Base-by-base conservation (phyloP, 2,329 filamentous ascomycete species). In the Scolecobasidium constrictum region DNA sequence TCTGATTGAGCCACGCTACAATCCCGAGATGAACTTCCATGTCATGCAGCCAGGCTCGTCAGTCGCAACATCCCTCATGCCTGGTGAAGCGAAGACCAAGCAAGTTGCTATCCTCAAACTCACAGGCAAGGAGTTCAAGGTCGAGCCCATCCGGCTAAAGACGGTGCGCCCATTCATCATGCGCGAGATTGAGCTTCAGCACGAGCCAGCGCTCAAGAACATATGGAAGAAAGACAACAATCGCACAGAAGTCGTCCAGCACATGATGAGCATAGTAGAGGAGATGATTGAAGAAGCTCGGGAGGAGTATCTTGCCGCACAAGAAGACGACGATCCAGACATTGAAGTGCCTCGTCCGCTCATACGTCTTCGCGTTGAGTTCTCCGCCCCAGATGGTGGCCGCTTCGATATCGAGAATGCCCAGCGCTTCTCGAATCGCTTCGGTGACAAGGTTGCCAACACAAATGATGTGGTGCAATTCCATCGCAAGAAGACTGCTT, bases 11-110 rank as follows among this genome's bases (percentile, higher is more conserved):
- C 92, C 92, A 0, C 67, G 69, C 1, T 70, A 78, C 37, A 98
- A 96, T 53, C 77, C 83, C 0, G 86, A 94, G 55, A 94, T 82
- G 38, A 83, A 82, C 1, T 98, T 98, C 52, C 79, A 92, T 52
- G 90, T 98, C 49, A 95, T 98, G 77, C 92, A 98, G 55, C 92
- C 92, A 1, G 92, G 92, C 0, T 98, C 92, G 0, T 96, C 92
- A 0, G 83, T 98, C 1, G 92, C 90, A 1, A 98, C 92, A 1
- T 96, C 92, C 0, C 68, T 98, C 0, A 80, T 92, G 6, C 82
- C 84, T 0, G 88, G 88, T 20, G 92, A 98, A 63, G 85, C 92
- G 1, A 86, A 87, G 1, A 71, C 86, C 5, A 98, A 98, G 58
- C 84, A 96, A 44, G 85, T 96, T 5, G 81, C 87, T 1, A 82